Conservation (phyloP, 495 filamentous ascomycete species). For the Friedmanniomyces simplex region DNA sequence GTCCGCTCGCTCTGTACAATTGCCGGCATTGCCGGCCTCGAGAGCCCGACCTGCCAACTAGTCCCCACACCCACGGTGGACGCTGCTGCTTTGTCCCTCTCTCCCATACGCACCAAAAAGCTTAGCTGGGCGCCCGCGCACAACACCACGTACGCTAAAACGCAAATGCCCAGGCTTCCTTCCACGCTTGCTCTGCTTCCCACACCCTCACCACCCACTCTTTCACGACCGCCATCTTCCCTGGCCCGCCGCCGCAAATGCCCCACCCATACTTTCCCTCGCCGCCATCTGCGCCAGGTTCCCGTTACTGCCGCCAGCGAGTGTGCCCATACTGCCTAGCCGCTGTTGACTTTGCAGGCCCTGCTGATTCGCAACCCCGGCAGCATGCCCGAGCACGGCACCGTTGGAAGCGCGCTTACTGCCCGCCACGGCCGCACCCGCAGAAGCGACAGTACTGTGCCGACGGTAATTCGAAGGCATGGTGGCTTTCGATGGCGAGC, state of each 20-base stretch:
- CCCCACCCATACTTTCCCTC: slow-evolving; percentile 11
- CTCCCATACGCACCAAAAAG: neutral
- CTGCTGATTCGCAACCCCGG: neutral
- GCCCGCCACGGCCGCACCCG: slow-evolving; percentile 5
- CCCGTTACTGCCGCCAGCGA: neutral
- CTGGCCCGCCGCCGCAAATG: neutral
- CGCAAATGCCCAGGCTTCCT: neutral
- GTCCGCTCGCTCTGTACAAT: no score
- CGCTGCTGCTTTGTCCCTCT: no score
- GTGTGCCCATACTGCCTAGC: neutral
- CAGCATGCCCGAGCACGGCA: neutral
- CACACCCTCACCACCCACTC: neutral
- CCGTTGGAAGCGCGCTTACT: slow-evolving; percentile 16
- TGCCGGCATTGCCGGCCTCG: no score
- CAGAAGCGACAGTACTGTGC: slow-evolving; percentile 6
- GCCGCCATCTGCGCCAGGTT: slow-evolving; percentile 21
- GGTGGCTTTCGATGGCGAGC: neutral
- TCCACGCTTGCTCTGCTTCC: neutral
- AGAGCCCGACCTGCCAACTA: no score
- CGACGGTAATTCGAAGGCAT: neutral
- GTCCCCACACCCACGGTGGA: no score
- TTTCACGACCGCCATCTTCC: neutral
- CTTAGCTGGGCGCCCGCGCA: neutral
- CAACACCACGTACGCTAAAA: neutral
- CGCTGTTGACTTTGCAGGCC: neutral